Evolutionary conservation across 352 stramenopile species (phyloP).

Genomic region (Pythium phragmiticola): DNA sequence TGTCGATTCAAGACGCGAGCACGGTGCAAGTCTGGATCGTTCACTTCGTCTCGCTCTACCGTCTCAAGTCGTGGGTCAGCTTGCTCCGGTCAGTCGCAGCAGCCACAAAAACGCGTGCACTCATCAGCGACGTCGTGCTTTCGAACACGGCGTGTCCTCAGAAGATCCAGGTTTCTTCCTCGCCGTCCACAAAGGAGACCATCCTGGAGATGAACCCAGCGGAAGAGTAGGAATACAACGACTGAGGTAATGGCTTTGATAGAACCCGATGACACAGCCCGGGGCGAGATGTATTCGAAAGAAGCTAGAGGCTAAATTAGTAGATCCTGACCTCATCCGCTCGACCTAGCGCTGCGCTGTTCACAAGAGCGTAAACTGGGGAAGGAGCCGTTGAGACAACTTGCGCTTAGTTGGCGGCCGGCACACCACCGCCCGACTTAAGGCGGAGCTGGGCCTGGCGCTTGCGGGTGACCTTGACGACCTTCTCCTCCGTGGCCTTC

Average conservation of each 20-base stretch:
- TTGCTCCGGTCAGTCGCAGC: constrained; percentile 39
- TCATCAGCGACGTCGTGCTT: constrained; percentile 47
- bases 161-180: background rate
- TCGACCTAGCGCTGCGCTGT: constrained; percentile 19
- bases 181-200: constrained; percentile 18
- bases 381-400: background rate
- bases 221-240: constrained; percentile 10
- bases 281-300: constrained; percentile 73
- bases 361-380: constrained; percentile 17
- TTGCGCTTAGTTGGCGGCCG: constrained; percentile 67
- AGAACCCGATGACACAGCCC: constrained; percentile 72
- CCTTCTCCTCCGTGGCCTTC: constrained; percentile 92
- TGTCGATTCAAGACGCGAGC: constrained; percentile 58
- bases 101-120: constrained; percentile 29
- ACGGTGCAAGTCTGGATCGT: constrained; percentile 64
- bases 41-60: constrained; percentile 44
- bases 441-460: constrained; percentile 87
- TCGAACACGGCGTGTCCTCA: constrained; percentile 12
- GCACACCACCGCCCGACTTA: constrained; percentile 84
- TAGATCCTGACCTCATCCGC: constrained; percentile 25
- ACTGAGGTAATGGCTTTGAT: constrained; percentile 18
- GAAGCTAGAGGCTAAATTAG: constrained; percentile 24
- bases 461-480: constrained; percentile 85
- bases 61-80: constrained; percentile 43
- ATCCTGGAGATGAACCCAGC: constrained; percentile 28